phyloP scores from a whole-genome alignment of 2,329 filamentous ascomycete species.

The Trichoderma hamatum region DNA sequence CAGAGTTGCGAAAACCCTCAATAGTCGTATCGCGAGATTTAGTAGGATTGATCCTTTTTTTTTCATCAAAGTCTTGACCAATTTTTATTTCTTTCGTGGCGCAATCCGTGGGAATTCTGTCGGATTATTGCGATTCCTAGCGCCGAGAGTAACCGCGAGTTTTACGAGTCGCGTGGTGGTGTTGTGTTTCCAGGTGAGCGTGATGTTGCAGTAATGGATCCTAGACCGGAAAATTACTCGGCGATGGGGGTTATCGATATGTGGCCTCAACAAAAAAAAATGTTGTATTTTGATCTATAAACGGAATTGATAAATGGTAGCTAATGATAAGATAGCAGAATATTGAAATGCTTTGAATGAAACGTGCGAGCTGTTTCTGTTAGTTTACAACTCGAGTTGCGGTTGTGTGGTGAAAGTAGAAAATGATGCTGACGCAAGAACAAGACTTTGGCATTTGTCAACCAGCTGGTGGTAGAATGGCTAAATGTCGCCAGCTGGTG shows the following conservation, averaged over 20 bases:
- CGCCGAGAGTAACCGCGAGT: neutral
- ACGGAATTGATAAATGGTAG: neutral
- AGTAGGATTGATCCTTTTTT: neutral
- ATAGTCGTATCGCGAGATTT: neutral
- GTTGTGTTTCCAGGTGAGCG: neutral
- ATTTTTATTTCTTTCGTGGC: neutral
- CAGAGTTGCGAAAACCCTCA: neutral
- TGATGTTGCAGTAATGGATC: neutral
- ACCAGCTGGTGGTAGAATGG: neutral
- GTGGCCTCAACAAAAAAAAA: neutral
- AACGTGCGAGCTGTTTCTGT: neutral
- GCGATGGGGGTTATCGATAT: neutral
- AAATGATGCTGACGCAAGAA: neutral
- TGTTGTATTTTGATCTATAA: neutral
- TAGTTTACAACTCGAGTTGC: neutral
- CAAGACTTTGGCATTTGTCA: neutral
- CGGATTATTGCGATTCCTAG: neutral
- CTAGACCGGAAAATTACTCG: slow-evolving; percentile 9
- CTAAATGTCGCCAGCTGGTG: neutral
- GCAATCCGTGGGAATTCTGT: slow-evolving; percentile 3
- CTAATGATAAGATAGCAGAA: neutral
- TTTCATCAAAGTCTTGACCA: neutral
- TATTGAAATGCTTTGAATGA: neutral
- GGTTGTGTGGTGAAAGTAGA: neutral
- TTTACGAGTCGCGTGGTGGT: neutral